Evolutionary conservation across 2,329 filamentous ascomycete species (phyloP).

Genomic region (Trichophyton schoenleinii): DNA sequence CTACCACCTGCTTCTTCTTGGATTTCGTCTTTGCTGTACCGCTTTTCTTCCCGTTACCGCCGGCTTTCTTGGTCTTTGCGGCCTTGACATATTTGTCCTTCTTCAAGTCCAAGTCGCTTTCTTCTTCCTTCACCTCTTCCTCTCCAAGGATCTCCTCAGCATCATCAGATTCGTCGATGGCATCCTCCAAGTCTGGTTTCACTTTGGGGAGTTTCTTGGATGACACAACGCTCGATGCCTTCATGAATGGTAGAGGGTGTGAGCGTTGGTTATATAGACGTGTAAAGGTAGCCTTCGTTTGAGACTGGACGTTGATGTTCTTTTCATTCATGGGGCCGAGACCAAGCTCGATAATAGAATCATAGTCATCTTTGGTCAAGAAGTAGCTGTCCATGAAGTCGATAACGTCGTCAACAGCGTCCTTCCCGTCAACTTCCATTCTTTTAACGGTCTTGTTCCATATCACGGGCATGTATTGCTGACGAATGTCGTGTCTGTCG

Average conservation of each 20-base stretch:
- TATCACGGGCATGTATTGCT: slow-evolving; percentile 81
- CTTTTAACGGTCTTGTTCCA: slow-evolving; percentile 69
- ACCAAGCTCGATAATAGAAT: slow-evolving; percentile 81
- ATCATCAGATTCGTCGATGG: slow-evolving; percentile 79
- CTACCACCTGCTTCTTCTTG: slow-evolving; percentile 25
- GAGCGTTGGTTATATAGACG: slow-evolving; percentile 75
- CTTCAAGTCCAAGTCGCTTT: slow-evolving; percentile 69
- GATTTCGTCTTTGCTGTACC: slow-evolving; percentile 9
- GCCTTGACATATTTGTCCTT: slow-evolving; percentile 95
- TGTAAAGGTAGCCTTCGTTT: slow-evolving; percentile 83
- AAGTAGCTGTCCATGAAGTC: slow-evolving; percentile 96
- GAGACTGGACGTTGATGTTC: slow-evolving; percentile 62
- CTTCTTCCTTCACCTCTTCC: slow-evolving; percentile 44
- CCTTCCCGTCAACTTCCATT: slow-evolving; percentile 67
- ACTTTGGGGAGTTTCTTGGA: slow-evolving; percentile 61
- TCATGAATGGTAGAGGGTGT: slow-evolving; percentile 93
- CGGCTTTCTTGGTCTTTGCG: slow-evolving; percentile 56
- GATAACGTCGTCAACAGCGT: slow-evolving; percentile 70
- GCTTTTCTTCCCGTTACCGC: slow-evolving; percentile 22
- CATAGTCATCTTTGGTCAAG: slow-evolving; percentile 87
- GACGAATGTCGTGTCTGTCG: slow-evolving; percentile 83
- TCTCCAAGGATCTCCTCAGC: slow-evolving; percentile 49
- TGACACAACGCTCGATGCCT: slow-evolving; percentile 62
- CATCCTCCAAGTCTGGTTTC: slow-evolving; percentile 88
- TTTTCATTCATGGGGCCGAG: slow-evolving; percentile 72